Base-by-base conservation (phyloP, 805 yeast species). In the Yarrowia porcina region DNA sequence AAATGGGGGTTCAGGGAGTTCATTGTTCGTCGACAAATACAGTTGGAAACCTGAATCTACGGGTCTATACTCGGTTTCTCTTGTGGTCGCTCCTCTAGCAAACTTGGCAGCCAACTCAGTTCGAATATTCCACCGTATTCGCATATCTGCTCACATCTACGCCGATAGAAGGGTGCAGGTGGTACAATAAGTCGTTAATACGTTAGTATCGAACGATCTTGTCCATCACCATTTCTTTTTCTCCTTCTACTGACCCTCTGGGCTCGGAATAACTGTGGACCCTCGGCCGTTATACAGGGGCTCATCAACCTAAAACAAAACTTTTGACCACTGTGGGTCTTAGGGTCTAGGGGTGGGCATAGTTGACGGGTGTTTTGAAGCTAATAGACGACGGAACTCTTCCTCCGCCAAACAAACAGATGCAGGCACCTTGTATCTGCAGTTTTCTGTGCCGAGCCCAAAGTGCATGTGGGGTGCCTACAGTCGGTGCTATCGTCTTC, bases 391-490 rank as follows among this genome's bases (percentile, higher is more conserved):
- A 4, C n/a, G n/a, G n/a, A n/a, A n/a, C n/a, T n/a, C n/a, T n/a
- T n/a, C 13, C 10, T 9, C 27, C 10, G 9, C 1, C 18, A 23
- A 15, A 23, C 45, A 41, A 41, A 9, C 28, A 8, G 28, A 44
- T 44, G 50, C 50, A 44, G 50, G 35, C 50, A 44, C 50, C 23
- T 27, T 44, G 50, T 18, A 17, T 10, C 12, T 44, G 35, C 49
- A 44, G 28, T 33, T 4, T 25, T 5, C 28, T 25, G 8, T 8
- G n/a, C n/a, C n/a, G n/a, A n/a, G n/a, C n/a, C n/a, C n/a, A n/a
- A n/a, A n/a, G n/a, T n/a, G n/a, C n/a, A n/a, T n/a, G n/a, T n/a
- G n/a, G n/a, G n/a, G n/a, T n/a, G n/a, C n/a, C n/a, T n/a, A n/a
- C n/a, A n/a, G n/a, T n/a, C n/a, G n/a, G n/a, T n/a, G n/a, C n/a